phyloP scores from a whole-genome alignment of 2,329 filamentous ascomycete genomes.

The Mollisia scopiformis region DNA sequence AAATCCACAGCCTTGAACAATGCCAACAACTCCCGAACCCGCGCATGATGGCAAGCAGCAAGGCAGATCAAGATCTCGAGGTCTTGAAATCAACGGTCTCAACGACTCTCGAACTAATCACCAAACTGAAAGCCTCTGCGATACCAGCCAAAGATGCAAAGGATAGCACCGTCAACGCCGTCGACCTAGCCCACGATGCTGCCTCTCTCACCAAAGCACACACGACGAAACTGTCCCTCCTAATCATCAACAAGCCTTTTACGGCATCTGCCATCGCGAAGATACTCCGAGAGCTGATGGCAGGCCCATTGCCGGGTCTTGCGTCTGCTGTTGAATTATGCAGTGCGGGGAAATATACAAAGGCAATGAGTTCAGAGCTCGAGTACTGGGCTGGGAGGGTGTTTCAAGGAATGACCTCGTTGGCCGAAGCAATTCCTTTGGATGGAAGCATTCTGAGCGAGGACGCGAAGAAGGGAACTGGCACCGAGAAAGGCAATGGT shows the following conservation, averaged over 20 bases:
- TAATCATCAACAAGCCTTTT: slow-evolving; percentile 86
- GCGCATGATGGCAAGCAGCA: slow-evolving; percentile 19
- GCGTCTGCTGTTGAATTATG: slow-evolving; percentile 72
- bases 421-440: slow-evolving; percentile 62
- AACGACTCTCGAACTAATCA: slow-evolving; percentile 27
- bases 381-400: slow-evolving; percentile 60
- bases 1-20: neutral
- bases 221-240: slow-evolving; percentile 82
- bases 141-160: slow-evolving; percentile 9
- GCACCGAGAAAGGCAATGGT: slow-evolving; percentile 45
- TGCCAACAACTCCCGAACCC: slow-evolving; percentile 3
- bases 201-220: slow-evolving; percentile 78
- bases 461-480: slow-evolving; percentile 48
- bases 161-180: slow-evolving; percentile 49
- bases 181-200: slow-evolving; percentile 72
- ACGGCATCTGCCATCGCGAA: slow-evolving; percentile 74
- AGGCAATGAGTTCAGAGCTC: slow-evolving; percentile 65
- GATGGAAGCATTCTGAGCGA: slow-evolving; percentile 57
- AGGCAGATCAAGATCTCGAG: slow-evolving; percentile 23
- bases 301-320: slow-evolving; percentile 74
- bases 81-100: slow-evolving; percentile 29
- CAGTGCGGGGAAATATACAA: slow-evolving; percentile 62
- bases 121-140: slow-evolving; percentile 28
- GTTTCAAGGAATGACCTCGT: slow-evolving; percentile 61
- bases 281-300: slow-evolving; percentile 73